Conservation (phyloP, 495 filamentous ascomycete species). For the Beverwykella pulmonaria region DNA sequence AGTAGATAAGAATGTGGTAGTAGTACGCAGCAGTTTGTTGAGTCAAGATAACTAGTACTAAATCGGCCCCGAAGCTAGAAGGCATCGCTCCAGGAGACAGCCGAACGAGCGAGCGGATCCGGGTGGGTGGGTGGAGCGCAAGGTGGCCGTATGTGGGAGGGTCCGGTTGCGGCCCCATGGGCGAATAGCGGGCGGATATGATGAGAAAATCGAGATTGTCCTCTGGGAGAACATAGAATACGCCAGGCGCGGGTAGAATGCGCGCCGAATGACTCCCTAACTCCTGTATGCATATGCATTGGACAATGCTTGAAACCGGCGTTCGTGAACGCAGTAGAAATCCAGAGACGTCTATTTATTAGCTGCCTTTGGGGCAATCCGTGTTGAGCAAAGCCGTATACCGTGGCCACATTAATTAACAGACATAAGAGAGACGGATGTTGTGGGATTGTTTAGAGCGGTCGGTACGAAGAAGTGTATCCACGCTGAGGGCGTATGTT, state of each 20-base stretch:
- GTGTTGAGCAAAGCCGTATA: constrained; percentile 15
- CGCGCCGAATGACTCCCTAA: constrained; percentile 27
- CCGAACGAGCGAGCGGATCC: background rate
- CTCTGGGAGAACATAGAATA: constrained; percentile 8
- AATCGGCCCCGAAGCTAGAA: background rate
- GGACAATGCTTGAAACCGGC: constrained; percentile 16
- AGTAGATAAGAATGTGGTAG: background rate
- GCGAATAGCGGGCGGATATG: background rate
- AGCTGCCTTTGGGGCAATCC: constrained; percentile 15
- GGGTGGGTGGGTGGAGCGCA: too few species aligned
- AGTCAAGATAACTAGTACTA: constrained; percentile 8
- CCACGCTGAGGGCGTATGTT: background rate
- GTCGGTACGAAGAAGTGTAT: background rate
- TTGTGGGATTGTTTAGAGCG: background rate
- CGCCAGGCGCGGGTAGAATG: constrained; percentile 6
- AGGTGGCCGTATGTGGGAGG: background rate
- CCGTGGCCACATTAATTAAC: constrained; percentile 32
- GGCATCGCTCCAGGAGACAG: constrained; percentile 8
- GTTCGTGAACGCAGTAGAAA: constrained; percentile 21
- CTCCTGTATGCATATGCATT: constrained; percentile 25
- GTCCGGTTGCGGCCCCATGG: background rate
- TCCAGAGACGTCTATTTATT: constrained; percentile 31
- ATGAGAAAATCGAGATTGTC: background rate
- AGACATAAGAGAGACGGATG: constrained; percentile 22
- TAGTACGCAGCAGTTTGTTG: background rate